Base-by-base conservation (phyloP, 768 basidiomycete species). In the Suillus fuscotomentosus region DNA sequence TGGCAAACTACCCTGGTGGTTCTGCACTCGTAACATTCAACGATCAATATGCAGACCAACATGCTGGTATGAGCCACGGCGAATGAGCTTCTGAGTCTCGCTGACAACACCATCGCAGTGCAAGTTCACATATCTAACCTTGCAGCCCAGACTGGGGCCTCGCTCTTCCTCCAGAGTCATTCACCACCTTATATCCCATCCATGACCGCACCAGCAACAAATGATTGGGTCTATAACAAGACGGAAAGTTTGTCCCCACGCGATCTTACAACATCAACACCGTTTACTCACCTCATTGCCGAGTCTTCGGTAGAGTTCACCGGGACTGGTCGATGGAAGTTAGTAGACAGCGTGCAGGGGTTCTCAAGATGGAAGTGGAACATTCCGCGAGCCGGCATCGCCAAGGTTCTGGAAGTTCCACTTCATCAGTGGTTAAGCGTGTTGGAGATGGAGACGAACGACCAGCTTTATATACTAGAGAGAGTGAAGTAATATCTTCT, bases 1-100 rank as follows among this genome's bases (percentile, higher is more conserved):
- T 82, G 38, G 71, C 72, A 57, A 99, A 99, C 75, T 99, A 99
- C 71, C 95, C 97, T 1, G 97, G 97, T 2, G 95, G 95, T 0
- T 73, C 82, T 13, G 92, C 95, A 0, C 77, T 97, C 60, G 69
- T 75, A 1, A 66, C 75, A 0, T 84, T 97, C 66, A 91, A 97
- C 66, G 69, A 79, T 47, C 72, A 79, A 31, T 85, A 82, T 62
- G 74, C 76, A 31, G 67, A 67, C n/a, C 71, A 72, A 47, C 54
- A 42, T 41, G 24, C 57, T 42, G 39, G 64, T 57, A 31, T 27
- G 42, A 36, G 5, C 61, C 62, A 60, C 56, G 7, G 7, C 24
- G 3, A 45, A 27, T 22, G 14, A n/a, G 22, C 14, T 55, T 11
- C 36, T 27, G 42, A 48, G 24, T 55, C n/a, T 55, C 22, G 50